phyloP scores from a whole-genome alignment of 441 rosid species.

The Gossypium davidsonii region DNA sequence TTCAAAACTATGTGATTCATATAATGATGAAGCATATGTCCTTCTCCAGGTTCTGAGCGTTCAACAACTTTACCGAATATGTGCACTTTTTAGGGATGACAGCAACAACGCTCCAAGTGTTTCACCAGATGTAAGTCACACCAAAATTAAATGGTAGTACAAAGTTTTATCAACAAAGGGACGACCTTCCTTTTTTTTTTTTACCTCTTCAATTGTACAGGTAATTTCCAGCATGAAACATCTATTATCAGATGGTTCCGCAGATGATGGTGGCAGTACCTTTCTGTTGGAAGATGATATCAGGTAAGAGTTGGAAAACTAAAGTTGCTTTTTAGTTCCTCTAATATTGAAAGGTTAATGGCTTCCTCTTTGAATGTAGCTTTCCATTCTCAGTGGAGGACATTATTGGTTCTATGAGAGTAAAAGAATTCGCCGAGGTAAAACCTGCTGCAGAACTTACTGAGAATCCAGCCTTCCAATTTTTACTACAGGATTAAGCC shows the following conservation, averaged over 20 bases:
- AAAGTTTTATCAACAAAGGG: background rate
- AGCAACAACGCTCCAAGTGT: slow-evolving; percentile 38
- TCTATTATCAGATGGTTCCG: slow-evolving; percentile 38
- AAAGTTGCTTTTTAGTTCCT: background rate
- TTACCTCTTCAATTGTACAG: slow-evolving; percentile 26
- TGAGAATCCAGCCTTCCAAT: slow-evolving; percentile 64
- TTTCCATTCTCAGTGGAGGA: slow-evolving; percentile 77
- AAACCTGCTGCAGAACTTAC: slow-evolving; percentile 54
- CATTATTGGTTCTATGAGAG: slow-evolving; percentile 37
- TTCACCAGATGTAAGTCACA: slow-evolving; percentile 50
- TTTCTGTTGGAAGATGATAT: slow-evolving; percentile 58
- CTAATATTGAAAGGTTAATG: background rate
- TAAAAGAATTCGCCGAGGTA: slow-evolving; percentile 52
- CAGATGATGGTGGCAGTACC: slow-evolving; percentile 34
- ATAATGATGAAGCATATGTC: slow-evolving; percentile 11
- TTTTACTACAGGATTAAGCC: slow-evolving; percentile 66
- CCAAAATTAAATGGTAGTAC: background rate
- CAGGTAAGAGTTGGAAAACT: slow-evolving; percentile 26
- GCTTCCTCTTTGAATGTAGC: slow-evolving; percentile 36
- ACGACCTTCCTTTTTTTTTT: background rate
- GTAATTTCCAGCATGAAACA: slow-evolving; percentile 70
- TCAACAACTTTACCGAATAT: slow-evolving; percentile 64
- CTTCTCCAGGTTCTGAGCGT: slow-evolving; percentile 51
- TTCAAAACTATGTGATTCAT: background rate
- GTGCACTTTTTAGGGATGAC: slow-evolving; percentile 66